Evolutionary conservation across 2,329 filamentous ascomycete species (phyloP).

Genomic region (Xylariaceae sp.): DNA sequence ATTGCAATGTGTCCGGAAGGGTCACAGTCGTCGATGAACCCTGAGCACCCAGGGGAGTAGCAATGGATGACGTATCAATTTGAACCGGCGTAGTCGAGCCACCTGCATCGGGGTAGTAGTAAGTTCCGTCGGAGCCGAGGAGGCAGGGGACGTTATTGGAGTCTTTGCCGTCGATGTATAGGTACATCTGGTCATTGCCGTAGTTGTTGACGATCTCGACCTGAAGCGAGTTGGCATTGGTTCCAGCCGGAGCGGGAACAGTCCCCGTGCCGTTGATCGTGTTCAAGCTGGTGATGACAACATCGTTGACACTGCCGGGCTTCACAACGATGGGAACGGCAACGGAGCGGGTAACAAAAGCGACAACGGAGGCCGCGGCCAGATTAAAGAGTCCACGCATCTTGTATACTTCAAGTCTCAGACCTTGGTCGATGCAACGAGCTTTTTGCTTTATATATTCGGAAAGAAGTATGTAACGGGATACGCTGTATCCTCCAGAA

Average conservation of each 20-base stretch:
- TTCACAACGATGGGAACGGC: constrained; percentile 27
- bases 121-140: constrained; percentile 36
- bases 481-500: constrained; percentile 18
- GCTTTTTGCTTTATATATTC: constrained; percentile 9
- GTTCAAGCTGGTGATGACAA: constrained; percentile 37
- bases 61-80: constrained; percentile 32
- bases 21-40: constrained; percentile 37
- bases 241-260: constrained; percentile 1
- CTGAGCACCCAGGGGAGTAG: constrained; percentile 34
- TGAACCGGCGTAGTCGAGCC: constrained; percentile 29
- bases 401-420: constrained; percentile 10
- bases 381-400: constrained; percentile 27
- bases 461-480: constrained; percentile 16
- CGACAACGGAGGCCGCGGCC: constrained; percentile 22
- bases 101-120: constrained; percentile 37
- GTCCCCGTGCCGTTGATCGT: constrained; percentile 36
- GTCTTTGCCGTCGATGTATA: constrained; percentile 41
- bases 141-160: constrained; percentile 34
- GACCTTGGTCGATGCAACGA: constrained; percentile 10
- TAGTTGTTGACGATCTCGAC: constrained; percentile 39
- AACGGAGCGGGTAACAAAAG: constrained; percentile 22
- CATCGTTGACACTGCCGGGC: constrained; percentile 30
- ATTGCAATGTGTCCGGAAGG: constrained; percentile 37
- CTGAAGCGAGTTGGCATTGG: constrained; percentile 18
- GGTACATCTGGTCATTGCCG: constrained; percentile 32